phyloP scores from a whole-genome alignment of 2,329 filamentous ascomycete genomes.

The Stemphylium beticola region DNA sequence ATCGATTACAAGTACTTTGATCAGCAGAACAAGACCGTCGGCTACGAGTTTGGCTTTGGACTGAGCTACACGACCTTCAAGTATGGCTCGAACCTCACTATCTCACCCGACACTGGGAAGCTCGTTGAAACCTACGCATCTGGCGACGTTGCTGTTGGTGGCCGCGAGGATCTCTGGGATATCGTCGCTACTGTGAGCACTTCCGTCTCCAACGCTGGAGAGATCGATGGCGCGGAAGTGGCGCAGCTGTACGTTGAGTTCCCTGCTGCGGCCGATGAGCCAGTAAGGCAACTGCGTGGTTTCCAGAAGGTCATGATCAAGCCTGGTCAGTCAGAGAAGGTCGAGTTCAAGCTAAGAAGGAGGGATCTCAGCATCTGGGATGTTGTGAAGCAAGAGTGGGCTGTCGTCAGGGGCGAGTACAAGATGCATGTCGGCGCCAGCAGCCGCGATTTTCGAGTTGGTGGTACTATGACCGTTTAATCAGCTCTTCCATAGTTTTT shows the following conservation, averaged over 20 bases:
- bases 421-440: not conserved
- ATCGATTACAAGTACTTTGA: slow-evolving; percentile 1
- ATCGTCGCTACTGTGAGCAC: not conserved
- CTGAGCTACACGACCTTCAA: not conserved
- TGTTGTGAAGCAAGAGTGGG: not conserved
- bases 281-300: not conserved
- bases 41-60: not conserved
- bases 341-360: not conserved
- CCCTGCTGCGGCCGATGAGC: not conserved
- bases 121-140: not conserved
- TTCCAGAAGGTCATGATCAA: not conserved
- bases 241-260: not conserved
- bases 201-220: not conserved
- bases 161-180: not conserved
- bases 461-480: no score
- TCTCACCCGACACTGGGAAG: not conserved
- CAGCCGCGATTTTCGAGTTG: not conserved
- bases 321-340: not conserved
- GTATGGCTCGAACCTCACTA: not conserved
- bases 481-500: no score
- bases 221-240: not conserved
- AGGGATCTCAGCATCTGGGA: not conserved
- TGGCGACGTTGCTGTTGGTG: not conserved
- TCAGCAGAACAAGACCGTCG: not conserved
- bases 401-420: not conserved